Evolutionary conservation across 805 yeast species (phyloP).

Genomic region (Candida stauntonica): DNA sequence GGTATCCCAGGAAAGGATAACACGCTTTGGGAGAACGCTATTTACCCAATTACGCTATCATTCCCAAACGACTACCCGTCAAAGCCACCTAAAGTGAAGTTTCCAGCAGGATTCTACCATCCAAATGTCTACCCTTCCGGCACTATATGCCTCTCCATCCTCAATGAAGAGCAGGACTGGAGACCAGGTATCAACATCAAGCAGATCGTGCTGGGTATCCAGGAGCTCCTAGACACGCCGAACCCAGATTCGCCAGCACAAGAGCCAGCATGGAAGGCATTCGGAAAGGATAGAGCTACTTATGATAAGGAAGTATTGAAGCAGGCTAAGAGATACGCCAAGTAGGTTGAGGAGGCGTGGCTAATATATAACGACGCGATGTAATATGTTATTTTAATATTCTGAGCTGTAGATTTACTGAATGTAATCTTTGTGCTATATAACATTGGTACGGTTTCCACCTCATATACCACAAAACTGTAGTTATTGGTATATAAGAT

Average conservation of each 20-base stretch:
- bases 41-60: conserved; percentile 73
- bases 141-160: conserved; percentile 85
- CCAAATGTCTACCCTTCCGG: conserved; percentile 98
- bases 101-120: conserved; percentile 88
- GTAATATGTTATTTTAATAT: neutral
- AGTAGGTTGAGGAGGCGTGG: conserved; percentile 5
- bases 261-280: conserved; percentile 93
- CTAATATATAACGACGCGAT: neutral
- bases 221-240: conserved; percentile 84
- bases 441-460: too few relatives aligned
- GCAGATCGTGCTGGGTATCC: conserved; percentile 87
- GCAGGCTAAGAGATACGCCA: conserved; percentile 72
- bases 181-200: conserved; percentile 92
- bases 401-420: neutral
- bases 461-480: too few relatives aligned
- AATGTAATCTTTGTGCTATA: too few relatives aligned
- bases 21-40: conserved; percentile 89
- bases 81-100: conserved; percentile 91
- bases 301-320: conserved; percentile 77
- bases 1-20: conserved; percentile 92
- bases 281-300: conserved; percentile 56
- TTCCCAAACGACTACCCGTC: conserved; percentile 94
- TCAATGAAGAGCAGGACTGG: conserved; percentile 97
- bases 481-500: too few relatives aligned
- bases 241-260: conserved; percentile 97